phyloP scores from a whole-genome alignment of 257 asterid genomes.

The Solanum chaucha region DNA sequence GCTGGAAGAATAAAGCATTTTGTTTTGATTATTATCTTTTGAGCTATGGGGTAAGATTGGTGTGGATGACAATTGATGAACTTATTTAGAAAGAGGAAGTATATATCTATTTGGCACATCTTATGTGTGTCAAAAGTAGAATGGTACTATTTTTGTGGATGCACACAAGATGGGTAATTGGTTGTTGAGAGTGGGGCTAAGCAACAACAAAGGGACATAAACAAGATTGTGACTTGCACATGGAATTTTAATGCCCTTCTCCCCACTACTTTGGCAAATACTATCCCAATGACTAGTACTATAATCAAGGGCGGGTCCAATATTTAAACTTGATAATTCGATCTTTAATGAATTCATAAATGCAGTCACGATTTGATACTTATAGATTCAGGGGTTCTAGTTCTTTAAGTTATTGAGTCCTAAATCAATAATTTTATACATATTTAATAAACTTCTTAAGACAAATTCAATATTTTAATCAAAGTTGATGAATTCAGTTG shows the following conservation, averaged over 20 bases:
- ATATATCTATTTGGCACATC: neutral
- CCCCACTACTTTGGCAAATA: neutral
- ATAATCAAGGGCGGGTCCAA: neutral
- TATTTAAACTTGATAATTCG: neutral
- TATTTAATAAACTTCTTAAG: neutral
- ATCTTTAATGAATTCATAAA: neutral
- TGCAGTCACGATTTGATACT: neutral
- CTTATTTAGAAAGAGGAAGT: slow-evolving; percentile 2
- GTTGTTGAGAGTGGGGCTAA: slow-evolving; percentile 9
- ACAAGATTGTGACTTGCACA: slow-evolving; percentile 29
- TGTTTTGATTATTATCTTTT: neutral
- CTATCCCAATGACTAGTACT: neutral
- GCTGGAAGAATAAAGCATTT: neutral
- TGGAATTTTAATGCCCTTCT: slow-evolving; percentile 10
- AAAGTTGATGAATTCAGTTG: neutral
- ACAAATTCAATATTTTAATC: neutral
- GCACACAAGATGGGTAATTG: slow-evolving; percentile 5
- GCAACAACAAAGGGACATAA: slow-evolving; percentile 4
- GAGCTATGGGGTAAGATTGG: neutral
- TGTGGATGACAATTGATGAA: neutral
- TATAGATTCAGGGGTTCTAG: neutral
- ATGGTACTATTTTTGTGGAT: slow-evolving; percentile 12
- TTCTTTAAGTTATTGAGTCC: neutral
- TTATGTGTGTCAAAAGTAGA: neutral
- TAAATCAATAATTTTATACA: neutral